Evolutionary conservation across 257 asterid species (phyloP), one percentile per base, ranked within the genome.

Genomic region (Gynochthodes officinalis): DNA sequence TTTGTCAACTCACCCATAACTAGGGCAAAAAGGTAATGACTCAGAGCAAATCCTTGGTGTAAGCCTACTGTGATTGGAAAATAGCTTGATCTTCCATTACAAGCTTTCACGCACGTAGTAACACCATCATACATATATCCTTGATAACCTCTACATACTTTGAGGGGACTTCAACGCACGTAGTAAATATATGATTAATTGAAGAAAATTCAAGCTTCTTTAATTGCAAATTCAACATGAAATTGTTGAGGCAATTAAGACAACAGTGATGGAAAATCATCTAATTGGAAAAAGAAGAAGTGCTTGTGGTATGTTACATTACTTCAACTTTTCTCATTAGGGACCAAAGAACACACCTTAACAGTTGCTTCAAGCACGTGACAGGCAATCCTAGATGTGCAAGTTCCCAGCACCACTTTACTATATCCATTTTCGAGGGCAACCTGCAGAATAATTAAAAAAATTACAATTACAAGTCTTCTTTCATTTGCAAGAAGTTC

Each of bases 291-390:
- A 52, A 42, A 54, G 21, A n/a, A 39, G 18, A 28, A 40, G 49
- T 39, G 32, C 10, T 74, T 23, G 25, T 0, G 44, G 23, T n/a
- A 54, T 8, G 21, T 21, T 23, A n/a, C 25, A 66, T 59, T 33
- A 60, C 66, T 21, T 35, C 19, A 16, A 4, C 62, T 44, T 23
- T 30, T 50, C 11, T 69, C n/a, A 39, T 49, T 44, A 42, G 64
- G 35, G 30, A 21, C 33, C 52, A 61, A 2, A 69, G 61, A 72
- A 72, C 76, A 44, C 55, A 91, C 97, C 97, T 94, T 94, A 71
- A 94, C 96, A 46, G 97, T 91, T 80, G 97, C 97, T 87, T 90
- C 96, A 79, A 89, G 96, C 57, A 94, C 97, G 78, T 81, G 97
- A 72, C 99, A 84, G 44, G 99, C 97, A 75, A 94, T 88, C 84